phyloP scores from a whole-genome alignment of 352 stramenopile genomes.

The Pythium pyrilobum region DNA sequence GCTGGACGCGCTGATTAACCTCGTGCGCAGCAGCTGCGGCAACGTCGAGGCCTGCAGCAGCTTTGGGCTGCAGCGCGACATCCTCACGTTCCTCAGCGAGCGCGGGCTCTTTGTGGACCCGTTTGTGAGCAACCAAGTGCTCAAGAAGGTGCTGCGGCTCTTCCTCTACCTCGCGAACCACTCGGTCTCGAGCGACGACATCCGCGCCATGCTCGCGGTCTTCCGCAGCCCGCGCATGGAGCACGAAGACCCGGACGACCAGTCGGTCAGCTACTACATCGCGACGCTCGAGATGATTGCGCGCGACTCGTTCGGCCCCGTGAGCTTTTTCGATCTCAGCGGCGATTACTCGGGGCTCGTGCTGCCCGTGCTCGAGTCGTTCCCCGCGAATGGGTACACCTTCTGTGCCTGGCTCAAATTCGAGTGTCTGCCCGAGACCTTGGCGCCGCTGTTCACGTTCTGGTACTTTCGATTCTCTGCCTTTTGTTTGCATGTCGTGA shows the following conservation, averaged over 20 bases:
- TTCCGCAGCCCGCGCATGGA: slow-evolving; percentile 69
- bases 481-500: too few relatives aligned
- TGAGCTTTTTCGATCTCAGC: slow-evolving; percentile 81
- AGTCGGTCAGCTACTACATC: slow-evolving; percentile 70
- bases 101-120: slow-evolving; percentile 57
- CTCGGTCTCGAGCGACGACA: slow-evolving; percentile 72
- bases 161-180: slow-evolving; percentile 79
- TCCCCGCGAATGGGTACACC: slow-evolving; percentile 78
- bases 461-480: slow-evolving; percentile 29
- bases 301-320: slow-evolving; percentile 70
- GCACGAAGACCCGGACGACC: slow-evolving; percentile 63
- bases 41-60: slow-evolving; percentile 73
- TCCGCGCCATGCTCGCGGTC: slow-evolving; percentile 74
- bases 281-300: slow-evolving; percentile 84
- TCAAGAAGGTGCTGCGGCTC: slow-evolving; percentile 74
- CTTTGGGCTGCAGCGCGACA: slow-evolving; percentile 66
- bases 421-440: slow-evolving; percentile 60
- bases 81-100: slow-evolving; percentile 66
- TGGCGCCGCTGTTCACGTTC: slow-evolving; percentile 74
- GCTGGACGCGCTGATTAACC: slow-evolving; percentile 67
- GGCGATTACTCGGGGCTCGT: slow-evolving; percentile 71
- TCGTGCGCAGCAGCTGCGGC: slow-evolving; percentile 68
- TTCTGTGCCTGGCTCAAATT: slow-evolving; percentile 86
- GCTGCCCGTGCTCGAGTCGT: slow-evolving; percentile 60
- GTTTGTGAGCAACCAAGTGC: slow-evolving; percentile 46